Conservation (phyloP, 2,329 filamentous ascomycete genomes). For the Ascocoryne sarcoides region DNA sequence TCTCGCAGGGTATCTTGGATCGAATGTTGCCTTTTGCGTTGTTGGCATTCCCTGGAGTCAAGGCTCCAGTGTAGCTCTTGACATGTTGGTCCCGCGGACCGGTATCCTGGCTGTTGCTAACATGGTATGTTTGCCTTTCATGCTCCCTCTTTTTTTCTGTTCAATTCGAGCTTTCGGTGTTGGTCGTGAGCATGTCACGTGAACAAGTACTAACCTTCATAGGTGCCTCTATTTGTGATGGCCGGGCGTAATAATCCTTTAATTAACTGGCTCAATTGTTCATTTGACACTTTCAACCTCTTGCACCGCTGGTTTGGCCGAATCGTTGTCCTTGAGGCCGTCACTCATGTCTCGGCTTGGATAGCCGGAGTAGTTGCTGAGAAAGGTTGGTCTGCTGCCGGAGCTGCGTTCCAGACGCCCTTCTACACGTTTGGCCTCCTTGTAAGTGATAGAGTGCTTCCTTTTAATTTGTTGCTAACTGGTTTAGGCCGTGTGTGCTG, state of each 20-base stretch:
- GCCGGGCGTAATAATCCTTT: constrained; percentile 72
- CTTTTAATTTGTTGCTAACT: constrained; percentile 7
- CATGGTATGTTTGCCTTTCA: constrained; percentile 51
- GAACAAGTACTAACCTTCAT: constrained; percentile 5
- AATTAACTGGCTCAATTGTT: constrained; percentile 61
- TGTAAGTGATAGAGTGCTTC: constrained; percentile 34
- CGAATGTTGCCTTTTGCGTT: constrained; percentile 71
- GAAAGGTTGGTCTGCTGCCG: constrained; percentile 41
- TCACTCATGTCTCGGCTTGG: constrained; percentile 58
- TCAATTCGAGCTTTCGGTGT: background rate
- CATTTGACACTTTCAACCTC: constrained; percentile 76
- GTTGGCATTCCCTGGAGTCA: constrained; percentile 52
- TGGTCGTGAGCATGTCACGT: constrained; percentile 5
- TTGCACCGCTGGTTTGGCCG: constrained; percentile 74
- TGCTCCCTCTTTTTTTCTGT: too few species aligned
- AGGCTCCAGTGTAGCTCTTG: constrained; percentile 35
- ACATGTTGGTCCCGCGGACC: constrained; percentile 56
- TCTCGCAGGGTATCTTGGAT: constrained; percentile 56
- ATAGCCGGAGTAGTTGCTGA: constrained; percentile 35
- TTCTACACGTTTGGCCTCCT: constrained; percentile 52
- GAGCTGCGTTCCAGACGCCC: constrained; percentile 31
- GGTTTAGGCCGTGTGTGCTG: constrained; percentile 45
- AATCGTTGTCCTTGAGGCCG: constrained; percentile 60
- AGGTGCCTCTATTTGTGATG: constrained; percentile 62
- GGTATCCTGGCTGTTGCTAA: constrained; percentile 65